Evolutionary conservation across 1,284 basidiomycete genomes (phyloP).

Genomic region (Tranzscheliella williamsii): DNA sequence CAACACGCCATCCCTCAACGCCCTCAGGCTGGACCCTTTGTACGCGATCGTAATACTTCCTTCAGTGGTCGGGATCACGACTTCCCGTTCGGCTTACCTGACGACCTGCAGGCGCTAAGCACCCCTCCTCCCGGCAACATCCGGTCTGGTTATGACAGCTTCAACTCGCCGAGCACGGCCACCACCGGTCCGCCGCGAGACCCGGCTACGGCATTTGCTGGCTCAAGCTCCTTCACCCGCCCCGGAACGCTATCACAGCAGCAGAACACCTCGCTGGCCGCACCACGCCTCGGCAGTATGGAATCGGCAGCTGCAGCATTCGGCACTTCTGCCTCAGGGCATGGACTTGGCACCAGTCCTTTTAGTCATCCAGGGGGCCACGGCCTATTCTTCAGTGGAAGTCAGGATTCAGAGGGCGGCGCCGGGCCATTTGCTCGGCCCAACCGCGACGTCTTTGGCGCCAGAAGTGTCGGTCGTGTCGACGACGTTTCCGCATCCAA

Average conservation of each 20-base stretch:
- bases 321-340: conserved; percentile 23
- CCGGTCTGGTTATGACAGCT: conserved; percentile 12
- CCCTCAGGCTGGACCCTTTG: conserved; percentile 4
- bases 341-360: conserved; percentile 55
- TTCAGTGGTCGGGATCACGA: conserved; percentile 77
- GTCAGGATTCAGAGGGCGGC: conserved; percentile 43
- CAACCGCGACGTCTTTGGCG: conserved; percentile 24
- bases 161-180: neutral
- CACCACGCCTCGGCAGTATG: conserved; percentile 14
- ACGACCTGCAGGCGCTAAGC: conserved; percentile 62
- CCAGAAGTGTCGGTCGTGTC: conserved; percentile 26
- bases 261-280: conserved; percentile 20
- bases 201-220: conserved; percentile 9
- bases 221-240: conserved; percentile 22
- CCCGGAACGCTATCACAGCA: conserved; percentile 20
- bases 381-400: conserved; percentile 52
- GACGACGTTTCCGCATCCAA: conserved; percentile 18
- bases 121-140: conserved; percentile 5
- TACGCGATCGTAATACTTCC: conserved; percentile 59
- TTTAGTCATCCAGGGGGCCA: conserved; percentile 57
- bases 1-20: no score
- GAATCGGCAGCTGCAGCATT: conserved; percentile 27
- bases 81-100: conserved; percentile 71
- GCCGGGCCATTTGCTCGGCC: conserved; percentile 33
- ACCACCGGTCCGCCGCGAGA: conserved; percentile 2